Conservation (phyloP, 768 basidiomycete species). For the Cantharellus anzutake region DNA sequence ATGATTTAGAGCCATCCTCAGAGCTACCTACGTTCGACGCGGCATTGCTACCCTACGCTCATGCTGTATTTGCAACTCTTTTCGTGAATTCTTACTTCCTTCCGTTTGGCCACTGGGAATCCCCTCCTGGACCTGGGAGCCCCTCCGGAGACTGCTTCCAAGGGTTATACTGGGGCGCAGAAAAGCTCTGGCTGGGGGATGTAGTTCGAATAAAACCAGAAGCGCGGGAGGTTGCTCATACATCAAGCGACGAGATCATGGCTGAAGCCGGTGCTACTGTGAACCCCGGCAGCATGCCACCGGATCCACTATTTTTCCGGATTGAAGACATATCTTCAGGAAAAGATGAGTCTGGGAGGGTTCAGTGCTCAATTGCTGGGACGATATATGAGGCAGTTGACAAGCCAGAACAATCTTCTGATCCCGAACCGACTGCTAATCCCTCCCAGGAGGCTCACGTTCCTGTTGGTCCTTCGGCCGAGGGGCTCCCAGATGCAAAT, state of each 20-base stretch:
- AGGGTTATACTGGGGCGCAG: constrained; percentile 8
- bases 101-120: neutral
- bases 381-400: neutral
- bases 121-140: neutral
- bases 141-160: neutral
- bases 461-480: neutral
- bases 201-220: constrained; percentile 5
- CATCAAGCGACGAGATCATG: neutral
- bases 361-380: neutral
- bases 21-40: constrained; percentile 22
- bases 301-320: neutral
- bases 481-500: too few relatives aligned
- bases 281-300: too few relatives aligned
- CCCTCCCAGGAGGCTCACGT: neutral
- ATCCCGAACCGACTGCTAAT: neutral
- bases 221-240: neutral
- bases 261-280: neutral
- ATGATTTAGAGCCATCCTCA: neutral
- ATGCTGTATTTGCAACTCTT: constrained; percentile 41
- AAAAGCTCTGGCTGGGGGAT: constrained; percentile 8
- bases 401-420: neutral
- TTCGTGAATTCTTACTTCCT: neutral
- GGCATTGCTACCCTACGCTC: constrained; percentile 41
- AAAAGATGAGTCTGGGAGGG: too few relatives aligned
- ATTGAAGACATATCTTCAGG: neutral